phyloP scores from a whole-genome alignment of 352 stramenopile genomes.

The Globisporangium echinulatum region DNA sequence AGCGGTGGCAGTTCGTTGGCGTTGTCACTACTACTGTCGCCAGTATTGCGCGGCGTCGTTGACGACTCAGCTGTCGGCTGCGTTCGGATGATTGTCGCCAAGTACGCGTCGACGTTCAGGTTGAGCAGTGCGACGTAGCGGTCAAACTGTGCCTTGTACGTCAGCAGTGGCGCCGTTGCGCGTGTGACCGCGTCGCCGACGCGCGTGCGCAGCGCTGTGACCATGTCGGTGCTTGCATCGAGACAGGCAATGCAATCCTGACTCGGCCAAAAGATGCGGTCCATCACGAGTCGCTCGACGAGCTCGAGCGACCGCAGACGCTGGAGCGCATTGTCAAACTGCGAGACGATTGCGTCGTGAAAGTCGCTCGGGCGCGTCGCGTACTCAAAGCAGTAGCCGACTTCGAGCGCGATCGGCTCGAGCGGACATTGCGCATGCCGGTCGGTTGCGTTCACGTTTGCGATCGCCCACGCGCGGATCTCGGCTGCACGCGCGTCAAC shows the following conservation, averaged over 20 bases:
- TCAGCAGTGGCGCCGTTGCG: slow-evolving; percentile 47
- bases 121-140: slow-evolving; percentile 88
- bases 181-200: slow-evolving; percentile 39
- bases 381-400: slow-evolving; percentile 77
- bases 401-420: slow-evolving; percentile 29
- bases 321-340: slow-evolving; percentile 82
- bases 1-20: slow-evolving; percentile 40
- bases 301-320: slow-evolving; percentile 81
- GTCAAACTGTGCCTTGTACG: slow-evolving; percentile 80
- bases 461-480: slow-evolving; percentile 61
- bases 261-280: slow-evolving; percentile 93
- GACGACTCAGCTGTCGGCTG: slow-evolving; percentile 19
- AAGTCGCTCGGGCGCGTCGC: slow-evolving; percentile 62
- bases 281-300: slow-evolving; percentile 92
- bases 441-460: slow-evolving; percentile 32
- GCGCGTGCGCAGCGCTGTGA: slow-evolving; percentile 38
- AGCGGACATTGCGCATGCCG: slow-evolving; percentile 48
- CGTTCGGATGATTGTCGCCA: slow-evolving; percentile 52
- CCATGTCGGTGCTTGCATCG: slow-evolving; percentile 56
- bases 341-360: slow-evolving; percentile 44
- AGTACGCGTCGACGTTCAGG: slow-evolving; percentile 82
- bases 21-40: slow-evolving; percentile 1
- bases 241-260: slow-evolving; percentile 88
- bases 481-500: slow-evolving; percentile 41
- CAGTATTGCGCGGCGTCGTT: slow-evolving; percentile 20